These are phyloP conservation scores for Cyclotella choctawhatcheeana DNA, from an alignment of 108 stramenopile species.

Conservation along the genomic window DNA sequence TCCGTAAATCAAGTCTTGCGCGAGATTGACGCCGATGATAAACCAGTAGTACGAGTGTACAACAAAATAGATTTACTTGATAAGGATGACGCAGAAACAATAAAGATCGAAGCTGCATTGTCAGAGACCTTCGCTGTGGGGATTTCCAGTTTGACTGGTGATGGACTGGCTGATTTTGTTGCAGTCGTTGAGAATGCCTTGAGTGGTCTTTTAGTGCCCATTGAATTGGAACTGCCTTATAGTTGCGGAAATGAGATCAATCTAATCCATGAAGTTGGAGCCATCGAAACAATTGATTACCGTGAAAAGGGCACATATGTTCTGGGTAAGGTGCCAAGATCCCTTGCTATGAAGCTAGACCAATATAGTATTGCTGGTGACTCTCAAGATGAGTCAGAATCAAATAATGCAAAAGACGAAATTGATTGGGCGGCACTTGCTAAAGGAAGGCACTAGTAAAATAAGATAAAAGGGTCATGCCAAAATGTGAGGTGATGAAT, in stretches of 20 bases:
- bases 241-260: slow-evolving; percentile 71
- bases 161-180: slow-evolving; percentile 84
- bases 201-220: slow-evolving; percentile 66
- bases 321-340: slow-evolving; percentile 65
- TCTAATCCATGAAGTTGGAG: slow-evolving; percentile 82
- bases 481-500: too few relatives aligned
- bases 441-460: slow-evolving; percentile 10
- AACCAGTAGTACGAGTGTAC: slow-evolving; percentile 77
- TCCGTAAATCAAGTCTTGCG: slow-evolving; percentile 72
- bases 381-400: not conserved
- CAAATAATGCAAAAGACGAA: not conserved
- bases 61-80: slow-evolving; percentile 85
- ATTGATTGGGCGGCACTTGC: slow-evolving; percentile 19
- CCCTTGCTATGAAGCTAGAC: slow-evolving; percentile 77
- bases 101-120: slow-evolving; percentile 66
- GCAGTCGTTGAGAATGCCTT: slow-evolving; percentile 75
- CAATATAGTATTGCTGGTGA: slow-evolving; percentile 44
- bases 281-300: slow-evolving; percentile 84
- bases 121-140: slow-evolving; percentile 69
- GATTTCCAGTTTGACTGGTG: slow-evolving; percentile 70
- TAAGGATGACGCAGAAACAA: slow-evolving; percentile 66
- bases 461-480: too few relatives aligned
- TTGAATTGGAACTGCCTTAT: slow-evolving; percentile 82
- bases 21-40: slow-evolving; percentile 78
- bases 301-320: slow-evolving; percentile 76